phyloP scores from a whole-genome alignment of 805 yeast genomes.

The Ogataea pilisensis region DNA sequence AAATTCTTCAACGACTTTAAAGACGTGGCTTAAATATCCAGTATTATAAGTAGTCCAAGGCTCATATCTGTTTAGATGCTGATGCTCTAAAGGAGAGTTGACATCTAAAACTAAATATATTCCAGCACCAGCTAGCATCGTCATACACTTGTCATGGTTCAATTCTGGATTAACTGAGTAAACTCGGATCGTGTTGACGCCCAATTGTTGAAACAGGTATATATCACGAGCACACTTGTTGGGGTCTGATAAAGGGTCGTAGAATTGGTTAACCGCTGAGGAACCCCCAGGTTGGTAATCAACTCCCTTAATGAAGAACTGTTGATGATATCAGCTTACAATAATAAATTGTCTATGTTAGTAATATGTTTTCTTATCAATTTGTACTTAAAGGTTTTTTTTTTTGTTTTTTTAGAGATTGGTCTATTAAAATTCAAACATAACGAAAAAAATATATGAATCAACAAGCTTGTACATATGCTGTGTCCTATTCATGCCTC shows the following conservation, averaged over 20 bases:
- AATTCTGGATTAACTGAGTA: constrained; percentile 81
- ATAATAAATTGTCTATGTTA: too few species aligned
- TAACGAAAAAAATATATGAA: too few species aligned
- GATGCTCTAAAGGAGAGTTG: constrained; percentile 75
- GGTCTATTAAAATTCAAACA: too few species aligned
- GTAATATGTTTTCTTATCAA: constrained; percentile 17
- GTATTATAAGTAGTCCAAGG: constrained; percentile 86
- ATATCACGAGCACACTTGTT: constrained; percentile 78
- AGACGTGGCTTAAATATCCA: constrained; percentile 69
- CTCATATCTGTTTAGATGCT: constrained; percentile 83
- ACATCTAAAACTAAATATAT: constrained; percentile 90
- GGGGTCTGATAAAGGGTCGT: constrained; percentile 77
- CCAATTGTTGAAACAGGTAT: constrained; percentile 72
- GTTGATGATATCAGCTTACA: too few species aligned
- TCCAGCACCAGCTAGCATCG: constrained; percentile 84
- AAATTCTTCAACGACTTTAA: constrained; percentile 76
- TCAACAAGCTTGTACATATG: too few species aligned
- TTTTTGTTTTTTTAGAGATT: too few species aligned
- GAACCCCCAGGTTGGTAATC: constrained; percentile 98
- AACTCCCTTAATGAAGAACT: constrained; percentile 80
- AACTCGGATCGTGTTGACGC: constrained; percentile 82
- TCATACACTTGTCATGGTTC: constrained; percentile 88
- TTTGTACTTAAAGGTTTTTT: too few species aligned
- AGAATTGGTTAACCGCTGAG: constrained; percentile 52
- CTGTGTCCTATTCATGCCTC: too few species aligned